Conservation (phyloP, 164 flowering plant species). For the Buxus sempervirens region DNA sequence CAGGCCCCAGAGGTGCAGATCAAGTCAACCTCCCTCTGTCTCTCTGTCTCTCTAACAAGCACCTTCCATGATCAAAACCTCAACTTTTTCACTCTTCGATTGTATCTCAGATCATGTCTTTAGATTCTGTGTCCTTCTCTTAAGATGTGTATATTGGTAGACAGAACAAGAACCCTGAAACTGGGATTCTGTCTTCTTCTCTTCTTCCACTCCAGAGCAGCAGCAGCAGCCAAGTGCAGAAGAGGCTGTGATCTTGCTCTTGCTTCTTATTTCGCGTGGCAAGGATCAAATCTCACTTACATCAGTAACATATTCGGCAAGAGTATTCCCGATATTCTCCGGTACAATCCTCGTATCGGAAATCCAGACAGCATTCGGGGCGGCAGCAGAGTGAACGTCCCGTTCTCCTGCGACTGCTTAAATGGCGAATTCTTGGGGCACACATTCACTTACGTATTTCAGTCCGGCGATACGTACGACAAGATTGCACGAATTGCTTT, state of each 20-base stretch:
- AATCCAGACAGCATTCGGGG: conserved; percentile 12
- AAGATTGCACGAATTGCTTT: conserved; percentile 19
- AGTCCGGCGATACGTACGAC: conserved; percentile 26
- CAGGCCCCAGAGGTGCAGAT: neutral
- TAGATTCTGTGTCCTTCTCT: neutral
- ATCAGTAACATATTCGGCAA: conserved; percentile 23
- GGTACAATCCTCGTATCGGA: conserved; percentile 20
- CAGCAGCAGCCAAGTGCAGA: conserved; percentile 23
- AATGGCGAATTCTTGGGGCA: conserved; percentile 38
- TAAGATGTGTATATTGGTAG: neutral
- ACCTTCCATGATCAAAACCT: neutral
- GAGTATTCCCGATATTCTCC: conserved; percentile 16
- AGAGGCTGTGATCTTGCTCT: conserved; percentile 30
- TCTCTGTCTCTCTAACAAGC: no score
- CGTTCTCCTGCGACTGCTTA: conserved; percentile 38
- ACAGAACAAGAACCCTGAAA: neutral
- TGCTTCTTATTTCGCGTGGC: conserved; percentile 31
- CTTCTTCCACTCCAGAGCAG: neutral
- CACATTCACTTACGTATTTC: conserved; percentile 24
- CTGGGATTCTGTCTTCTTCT: conserved; percentile 1
- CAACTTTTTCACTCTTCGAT: neutral
- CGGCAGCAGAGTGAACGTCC: conserved; percentile 22
- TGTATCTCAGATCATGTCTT: neutral
- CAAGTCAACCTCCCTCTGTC: no score
- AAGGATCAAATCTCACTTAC: conserved; percentile 33